Conservation (phyloP, 169 alveolate genomes). For the Cryptosporidium viatorum region DNA sequence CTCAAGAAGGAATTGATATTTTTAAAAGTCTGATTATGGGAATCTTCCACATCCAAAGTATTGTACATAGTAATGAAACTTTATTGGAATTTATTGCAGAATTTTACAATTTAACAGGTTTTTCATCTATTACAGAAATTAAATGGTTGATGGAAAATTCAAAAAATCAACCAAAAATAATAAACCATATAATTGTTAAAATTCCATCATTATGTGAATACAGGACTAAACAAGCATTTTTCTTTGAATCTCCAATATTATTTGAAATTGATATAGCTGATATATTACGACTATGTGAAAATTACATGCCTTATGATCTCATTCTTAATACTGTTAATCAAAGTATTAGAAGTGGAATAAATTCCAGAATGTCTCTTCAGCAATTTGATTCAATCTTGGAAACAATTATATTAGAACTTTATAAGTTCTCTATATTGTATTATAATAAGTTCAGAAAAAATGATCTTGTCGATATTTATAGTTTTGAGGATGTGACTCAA, state of each 20-base stretch:
- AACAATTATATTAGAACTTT: conserved; percentile 19
- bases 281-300: conserved; percentile 20
- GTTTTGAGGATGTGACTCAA: conserved; percentile 13
- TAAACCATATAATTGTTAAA: background rate
- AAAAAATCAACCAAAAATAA: background rate
- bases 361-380: conserved; percentile 4
- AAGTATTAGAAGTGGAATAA: background rate
- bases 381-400: conserved; percentile 52
- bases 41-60: conserved; percentile 26
- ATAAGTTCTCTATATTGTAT: conserved; percentile 30
- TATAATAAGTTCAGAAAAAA: conserved; percentile 32
- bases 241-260: conserved; percentile 63
- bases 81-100: conserved; percentile 37
- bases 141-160: conserved; percentile 57
- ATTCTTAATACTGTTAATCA: background rate
- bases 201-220: conserved; percentile 51
- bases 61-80: conserved; percentile 56
- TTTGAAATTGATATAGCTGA: conserved; percentile 59
- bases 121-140: conserved; percentile 52
- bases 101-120: conserved; percentile 62
- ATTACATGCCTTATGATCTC: background rate
- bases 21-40: conserved; percentile 34
- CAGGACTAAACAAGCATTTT: conserved; percentile 53
- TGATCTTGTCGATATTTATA: conserved; percentile 62
- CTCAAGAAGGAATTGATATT: conserved; percentile 55